Base-by-base conservation (phyloP, 2,329 filamentous ascomycete species). In the Calonectria multiphialidica region DNA sequence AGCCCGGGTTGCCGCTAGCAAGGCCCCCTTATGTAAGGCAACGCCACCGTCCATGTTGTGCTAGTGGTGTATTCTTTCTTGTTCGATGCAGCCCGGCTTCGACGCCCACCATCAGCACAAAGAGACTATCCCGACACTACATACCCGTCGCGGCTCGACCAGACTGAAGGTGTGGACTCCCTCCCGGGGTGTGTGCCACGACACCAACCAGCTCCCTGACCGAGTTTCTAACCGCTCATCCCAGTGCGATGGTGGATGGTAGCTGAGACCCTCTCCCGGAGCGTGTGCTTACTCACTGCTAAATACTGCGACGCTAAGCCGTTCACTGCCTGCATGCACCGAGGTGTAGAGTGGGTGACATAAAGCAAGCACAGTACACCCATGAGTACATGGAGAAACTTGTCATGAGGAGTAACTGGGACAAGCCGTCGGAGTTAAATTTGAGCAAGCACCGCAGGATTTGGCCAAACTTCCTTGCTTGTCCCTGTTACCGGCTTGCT, bases 1-100 rank as follows among this genome's bases (percentile, higher is more conserved):
- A 33, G 37, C 66, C 72, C 47, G 8, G 53, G 30, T 59, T 59
- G 35, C 33, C 53, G 62, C 72, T 45, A 68, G 71, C 42, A 68
- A 49, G 65, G 71, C 47, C 57, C 47, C 57, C 72, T 75, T 74
- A 74, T 72, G 73, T 75, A 74, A 75, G 72, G 73, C 71, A 66
- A 75, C 67, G 72, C 75, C 76, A 73, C 75, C 70, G 57, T 77
- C 73, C 76, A 78, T 72, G 69, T 55, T 50, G 33, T 62, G 55
- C 55, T 44, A 62, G 37, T 45, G 57, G 57, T 62, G 44, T 62
- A 37, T 62, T 62, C 40, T 45, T 23, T 44, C 57, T 33, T 37
- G 53, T 33, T 59, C 23, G 53, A 59, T 59, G 53, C 53, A 59
- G n/a, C 13, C 21, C 30, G 25, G 53, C 53, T 59, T 59, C 53